Percentiles rank a stretch among this genome's conserved stretches.
Evolutionary conservation across 164 flowering plant genomes (phyloP).

Genomic region (Magnolia officinalis): DNA sequence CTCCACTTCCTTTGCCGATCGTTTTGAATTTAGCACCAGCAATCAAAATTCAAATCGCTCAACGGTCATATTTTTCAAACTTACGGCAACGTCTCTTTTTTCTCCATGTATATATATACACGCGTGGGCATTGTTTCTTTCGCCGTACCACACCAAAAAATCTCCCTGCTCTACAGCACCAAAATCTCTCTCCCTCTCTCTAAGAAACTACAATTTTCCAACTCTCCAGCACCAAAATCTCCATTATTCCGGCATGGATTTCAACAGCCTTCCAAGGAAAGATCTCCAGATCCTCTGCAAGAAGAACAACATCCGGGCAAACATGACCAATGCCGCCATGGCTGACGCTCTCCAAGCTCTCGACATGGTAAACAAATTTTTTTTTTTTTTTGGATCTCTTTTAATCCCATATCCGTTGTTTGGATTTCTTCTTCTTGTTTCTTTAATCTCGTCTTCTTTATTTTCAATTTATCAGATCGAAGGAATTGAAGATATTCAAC

Average conservation of each 20-base stretch:
- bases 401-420: neutral
- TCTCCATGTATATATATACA: neutral
- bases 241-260: slow-evolving; percentile 51
- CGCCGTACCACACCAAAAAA: neutral
- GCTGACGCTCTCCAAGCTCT: slow-evolving; percentile 80
- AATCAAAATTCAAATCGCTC: neutral
- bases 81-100: neutral
- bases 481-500: slow-evolving; percentile 22
- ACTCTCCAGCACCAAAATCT: neutral
- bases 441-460: neutral
- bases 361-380: slow-evolving; percentile 32
- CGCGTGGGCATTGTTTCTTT: neutral
- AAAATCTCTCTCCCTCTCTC: neutral
- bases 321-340: slow-evolving; percentile 90
- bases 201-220: neutral
- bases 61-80: neutral
- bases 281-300: slow-evolving; percentile 92
- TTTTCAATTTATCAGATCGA: slow-evolving; percentile 16
- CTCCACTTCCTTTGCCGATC: too few relatives aligned
- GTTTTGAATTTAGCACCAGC: neutral
- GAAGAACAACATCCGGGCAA: slow-evolving; percentile 84
- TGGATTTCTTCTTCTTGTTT: neutral
- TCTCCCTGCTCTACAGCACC: neutral
- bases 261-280: slow-evolving; percentile 65
- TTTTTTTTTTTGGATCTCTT: neutral